Conservation (phyloP, 306 rosid species). For the Glycyrrhiza uralensis region DNA sequence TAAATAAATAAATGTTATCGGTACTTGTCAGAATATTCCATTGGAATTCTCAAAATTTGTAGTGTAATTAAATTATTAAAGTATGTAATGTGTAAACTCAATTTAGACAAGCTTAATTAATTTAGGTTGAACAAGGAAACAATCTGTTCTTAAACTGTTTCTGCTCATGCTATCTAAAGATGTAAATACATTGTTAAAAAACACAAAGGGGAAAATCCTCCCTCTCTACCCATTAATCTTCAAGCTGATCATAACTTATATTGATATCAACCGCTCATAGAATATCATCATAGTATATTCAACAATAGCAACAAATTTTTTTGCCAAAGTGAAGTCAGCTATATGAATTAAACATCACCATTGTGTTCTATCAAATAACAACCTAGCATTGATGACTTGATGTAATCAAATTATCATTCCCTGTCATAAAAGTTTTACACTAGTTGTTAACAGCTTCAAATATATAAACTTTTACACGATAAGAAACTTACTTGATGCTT, state of each 20-base stretch:
- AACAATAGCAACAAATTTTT: too few species aligned
- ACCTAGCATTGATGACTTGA: background rate
- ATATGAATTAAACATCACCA: background rate
- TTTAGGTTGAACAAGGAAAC: background rate
- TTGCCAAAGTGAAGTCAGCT: background rate
- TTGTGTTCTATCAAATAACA: background rate
- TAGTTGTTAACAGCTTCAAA: background rate
- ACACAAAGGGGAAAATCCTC: too few species aligned
- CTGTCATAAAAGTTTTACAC: background rate
- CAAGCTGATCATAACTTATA: too few species aligned
- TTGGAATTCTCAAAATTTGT: background rate
- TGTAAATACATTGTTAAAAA: too few species aligned
- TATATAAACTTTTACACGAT: background rate
- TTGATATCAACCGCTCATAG: too few species aligned
- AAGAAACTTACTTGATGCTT: constrained; percentile 57
- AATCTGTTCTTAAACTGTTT: background rate
- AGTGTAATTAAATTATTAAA: background rate
- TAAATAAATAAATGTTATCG: background rate
- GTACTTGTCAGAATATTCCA: background rate
- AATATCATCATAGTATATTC: too few species aligned
- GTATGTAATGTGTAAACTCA: background rate
- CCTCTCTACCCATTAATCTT: too few species aligned
- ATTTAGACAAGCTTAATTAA: background rate
- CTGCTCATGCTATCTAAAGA: too few species aligned
- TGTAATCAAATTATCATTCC: too few species aligned